Conservation (phyloP, 2,329 filamentous ascomycete genomes). For the Ophiosphaerella korrae region DNA sequence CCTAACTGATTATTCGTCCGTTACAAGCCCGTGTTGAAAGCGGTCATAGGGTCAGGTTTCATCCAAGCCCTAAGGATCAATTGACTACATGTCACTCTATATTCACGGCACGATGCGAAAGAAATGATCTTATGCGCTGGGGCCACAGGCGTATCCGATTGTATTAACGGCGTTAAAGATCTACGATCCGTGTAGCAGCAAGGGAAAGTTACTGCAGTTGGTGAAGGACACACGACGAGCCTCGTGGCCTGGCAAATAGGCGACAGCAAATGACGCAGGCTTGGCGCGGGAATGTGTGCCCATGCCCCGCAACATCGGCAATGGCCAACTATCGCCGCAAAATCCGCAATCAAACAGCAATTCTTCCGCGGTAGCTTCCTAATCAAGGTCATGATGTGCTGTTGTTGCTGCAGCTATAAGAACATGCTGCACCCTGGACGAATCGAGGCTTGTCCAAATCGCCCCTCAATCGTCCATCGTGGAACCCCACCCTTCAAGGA, state of each 20-base stretch:
- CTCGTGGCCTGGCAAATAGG: not conserved
- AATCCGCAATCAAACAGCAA: slow-evolving; percentile 24
- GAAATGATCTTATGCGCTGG: too few species aligned
- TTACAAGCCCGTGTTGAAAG: too few species aligned
- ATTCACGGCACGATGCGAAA: too few species aligned
- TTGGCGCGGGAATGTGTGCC: slow-evolving; percentile 11
- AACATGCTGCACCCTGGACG: not conserved
- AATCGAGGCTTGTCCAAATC: not conserved
- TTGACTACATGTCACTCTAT: too few species aligned
- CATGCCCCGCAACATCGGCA: slow-evolving; percentile 29
- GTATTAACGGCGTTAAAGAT: too few species aligned
- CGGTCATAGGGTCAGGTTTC: too few species aligned
- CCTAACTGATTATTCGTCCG: too few species aligned
- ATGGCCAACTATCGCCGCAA: slow-evolving; percentile 36
- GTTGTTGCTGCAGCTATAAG: slow-evolving; percentile 12
- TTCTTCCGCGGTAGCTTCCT: slow-evolving; percentile 27
- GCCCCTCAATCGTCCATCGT: not conserved
- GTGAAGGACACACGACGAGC: not conserved
- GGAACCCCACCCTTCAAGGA: not conserved
- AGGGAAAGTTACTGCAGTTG: too few species aligned
- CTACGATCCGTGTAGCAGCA: too few species aligned
- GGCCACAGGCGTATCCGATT: too few species aligned
- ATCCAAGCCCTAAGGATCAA: too few species aligned
- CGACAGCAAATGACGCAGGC: slow-evolving; percentile 19
- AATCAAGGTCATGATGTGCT: slow-evolving; percentile 21